Base-by-base conservation (phyloP, 2,329 filamentous ascomycete genomes). In the Sporothrix mexicana region DNA sequence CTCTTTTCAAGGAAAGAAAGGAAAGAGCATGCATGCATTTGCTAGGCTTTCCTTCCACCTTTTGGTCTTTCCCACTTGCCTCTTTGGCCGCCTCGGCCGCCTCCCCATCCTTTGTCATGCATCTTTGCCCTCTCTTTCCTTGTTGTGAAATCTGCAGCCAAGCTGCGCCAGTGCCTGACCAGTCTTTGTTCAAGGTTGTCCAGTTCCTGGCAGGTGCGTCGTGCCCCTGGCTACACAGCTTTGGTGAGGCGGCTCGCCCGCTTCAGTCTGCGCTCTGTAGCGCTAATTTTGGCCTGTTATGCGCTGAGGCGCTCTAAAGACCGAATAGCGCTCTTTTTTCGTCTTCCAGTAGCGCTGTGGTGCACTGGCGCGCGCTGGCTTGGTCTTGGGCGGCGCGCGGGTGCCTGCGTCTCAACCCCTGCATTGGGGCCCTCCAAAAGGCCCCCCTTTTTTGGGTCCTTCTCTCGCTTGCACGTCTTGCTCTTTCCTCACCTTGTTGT, bases 341-440 rank as follows among this genome's bases (percentile, higher is more conserved):
- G 7, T 36, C 30, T 36, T 7, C 30, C 30, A 36, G 30, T 36
- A 49, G n/a, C 55, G 36, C 66, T 70, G 47, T 51, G 25, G 20
- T 61, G 69, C 69, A 43, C 55, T 62, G 43, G 15, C 25, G 15
- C 55, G 55, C 36, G n/a, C 30, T 36, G 30, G 17, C 12, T 12
- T 20, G 9, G 8, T 20, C 47, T 12, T n/a, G 43, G 66, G 47
- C 49, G n/a, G 66, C 49, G 59, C n/a, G 59, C 36, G 59, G 59
- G 66, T 69, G 17, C 49, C 66, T 55, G 66, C 66, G 66, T 69
- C 66, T 69, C 66, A 68, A 67, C 70, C 70, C 70, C 70, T 71
- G 70, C 70, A 71, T 71, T 71, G 70, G 70, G 69, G 61, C n/a
- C 70, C 59, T 71, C 69, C 30, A 36, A 36, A 36, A 30, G 5